A percentile compares a stretch with the other conserved stretches of the same genome.
phyloP scores from a whole-genome alignment of 768 basidiomycete species.

The Lentinula boryana region DNA sequence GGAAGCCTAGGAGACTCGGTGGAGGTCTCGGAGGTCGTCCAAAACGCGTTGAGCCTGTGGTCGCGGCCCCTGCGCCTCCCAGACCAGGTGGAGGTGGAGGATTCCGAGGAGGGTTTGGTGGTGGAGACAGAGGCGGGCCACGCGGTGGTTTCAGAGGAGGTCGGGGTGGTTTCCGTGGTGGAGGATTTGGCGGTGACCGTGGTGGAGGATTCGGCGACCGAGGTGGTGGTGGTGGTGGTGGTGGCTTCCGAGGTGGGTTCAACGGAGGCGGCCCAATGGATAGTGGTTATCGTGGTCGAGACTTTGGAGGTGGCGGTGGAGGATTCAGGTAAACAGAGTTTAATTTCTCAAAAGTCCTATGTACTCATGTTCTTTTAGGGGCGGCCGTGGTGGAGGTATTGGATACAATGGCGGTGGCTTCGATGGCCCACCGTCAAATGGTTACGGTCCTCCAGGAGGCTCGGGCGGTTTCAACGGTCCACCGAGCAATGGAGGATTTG shows the following conservation, averaged over 20 bases:
- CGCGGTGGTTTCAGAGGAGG: conserved; percentile 36
- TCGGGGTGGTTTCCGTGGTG: conserved; percentile 37
- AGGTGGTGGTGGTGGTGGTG: conserved; percentile 16
- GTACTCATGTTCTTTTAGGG: conserved; percentile 26
- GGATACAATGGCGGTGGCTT: conserved; percentile 62
- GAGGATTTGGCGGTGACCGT: conserved; percentile 30
- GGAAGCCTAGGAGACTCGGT: conserved; percentile 94
- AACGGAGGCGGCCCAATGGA: conserved; percentile 22
- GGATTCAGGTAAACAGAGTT: conserved; percentile 26
- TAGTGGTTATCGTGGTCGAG: conserved; percentile 22
- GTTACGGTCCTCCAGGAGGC: conserved; percentile 25
- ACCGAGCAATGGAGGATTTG: conserved; percentile 28
- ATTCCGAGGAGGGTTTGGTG: conserved; percentile 24
- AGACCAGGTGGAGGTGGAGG: conserved; percentile 42
- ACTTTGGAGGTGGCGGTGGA: conserved; percentile 24
- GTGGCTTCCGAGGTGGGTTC: conserved; percentile 23
- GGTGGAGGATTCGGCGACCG: conserved; percentile 30
- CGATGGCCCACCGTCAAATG: conserved; percentile 43
- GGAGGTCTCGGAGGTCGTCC: conserved; percentile 99
- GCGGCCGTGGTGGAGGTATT: conserved; percentile 68
- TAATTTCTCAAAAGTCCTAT: conserved; percentile 16
- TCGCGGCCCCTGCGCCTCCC: conserved; percentile 27
- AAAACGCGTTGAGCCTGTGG: conserved; percentile 60
- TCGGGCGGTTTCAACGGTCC: conserved; percentile 38
- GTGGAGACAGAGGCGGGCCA: conserved; percentile 18